A percentile compares a stretch with the other conserved stretches of the same genome.
These are phyloP conservation scores for Pisolithus tinctorius DNA, from an alignment of 768 basidiomycete genomes.

Conservation along the genomic window DNA sequence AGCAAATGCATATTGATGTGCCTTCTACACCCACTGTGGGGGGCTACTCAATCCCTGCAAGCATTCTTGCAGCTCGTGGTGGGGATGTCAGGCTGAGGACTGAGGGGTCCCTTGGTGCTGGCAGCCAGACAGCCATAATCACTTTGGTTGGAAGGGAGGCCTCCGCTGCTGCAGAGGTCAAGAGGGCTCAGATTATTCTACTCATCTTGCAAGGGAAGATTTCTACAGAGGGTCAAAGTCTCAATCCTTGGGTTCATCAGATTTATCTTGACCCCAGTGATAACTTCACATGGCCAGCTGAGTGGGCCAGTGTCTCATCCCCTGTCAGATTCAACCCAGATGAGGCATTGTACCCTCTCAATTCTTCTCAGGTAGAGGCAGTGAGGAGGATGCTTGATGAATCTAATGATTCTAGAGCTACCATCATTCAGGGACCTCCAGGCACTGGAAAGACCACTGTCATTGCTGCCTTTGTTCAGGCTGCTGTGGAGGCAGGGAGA, in stretches of 20 bases:
- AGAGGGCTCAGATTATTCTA: constrained; percentile 27
- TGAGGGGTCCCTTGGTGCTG: constrained; percentile 18
- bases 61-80: constrained; percentile 8
- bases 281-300: constrained; percentile 33
- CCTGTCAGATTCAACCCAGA: constrained; percentile 11
- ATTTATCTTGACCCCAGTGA: constrained; percentile 27
- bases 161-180: constrained; percentile 52
- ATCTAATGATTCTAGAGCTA: no score
- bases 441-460: no score
- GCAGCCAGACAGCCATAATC: constrained; percentile 30
- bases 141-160: constrained; percentile 48
- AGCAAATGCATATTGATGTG: constrained; percentile 21
- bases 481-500: no score
- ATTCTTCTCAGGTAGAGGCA: no score
- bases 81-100: constrained; percentile 16
- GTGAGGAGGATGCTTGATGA: no score
- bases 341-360: no score
- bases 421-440: no score
- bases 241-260: constrained; percentile 32
- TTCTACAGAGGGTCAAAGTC: constrained; percentile 16
- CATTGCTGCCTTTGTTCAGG: no score
- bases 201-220: constrained; percentile 29
- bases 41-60: constrained; percentile 17
- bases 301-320: constrained; percentile 16
- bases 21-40: constrained; percentile 13